Evolutionary conservation across 148 eudicot species (phyloP).

Genomic region (Rhododendron griersonianum): DNA sequence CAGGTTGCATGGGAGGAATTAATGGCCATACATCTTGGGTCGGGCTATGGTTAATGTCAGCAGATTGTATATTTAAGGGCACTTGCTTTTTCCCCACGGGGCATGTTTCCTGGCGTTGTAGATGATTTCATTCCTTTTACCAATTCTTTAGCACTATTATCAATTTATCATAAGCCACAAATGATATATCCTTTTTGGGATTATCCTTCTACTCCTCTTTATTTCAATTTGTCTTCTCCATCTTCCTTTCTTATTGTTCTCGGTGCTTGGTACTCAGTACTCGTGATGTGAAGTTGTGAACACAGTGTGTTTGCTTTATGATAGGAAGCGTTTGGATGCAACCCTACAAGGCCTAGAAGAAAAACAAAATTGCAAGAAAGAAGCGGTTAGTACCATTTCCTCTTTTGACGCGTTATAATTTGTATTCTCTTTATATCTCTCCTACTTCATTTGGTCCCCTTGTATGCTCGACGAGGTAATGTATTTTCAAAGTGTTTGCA

Average conservation of each 20-base stretch:
- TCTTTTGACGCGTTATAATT: background rate
- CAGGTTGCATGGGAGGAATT: background rate
- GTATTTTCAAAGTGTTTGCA: background rate
- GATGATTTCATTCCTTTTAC: too few species aligned
- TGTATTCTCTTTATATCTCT: background rate
- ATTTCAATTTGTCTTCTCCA: background rate
- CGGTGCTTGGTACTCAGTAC: background rate
- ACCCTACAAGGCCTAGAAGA: constrained; percentile 87
- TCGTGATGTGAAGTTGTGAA: background rate
- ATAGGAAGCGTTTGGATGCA: constrained; percentile 88
- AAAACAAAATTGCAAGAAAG: constrained; percentile 93
- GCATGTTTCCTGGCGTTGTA: too few species aligned
- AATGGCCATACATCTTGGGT: too few species aligned
- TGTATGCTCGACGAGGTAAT: background rate
- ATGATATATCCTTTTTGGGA: background rate
- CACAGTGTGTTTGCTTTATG: constrained; percentile 4
- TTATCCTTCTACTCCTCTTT: background rate
- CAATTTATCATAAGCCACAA: background rate
- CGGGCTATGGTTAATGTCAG: too few species aligned
- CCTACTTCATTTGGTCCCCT: background rate
- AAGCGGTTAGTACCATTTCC: constrained; percentile 49
- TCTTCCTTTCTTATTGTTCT: background rate
- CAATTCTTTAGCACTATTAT: background rate
- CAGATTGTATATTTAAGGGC: too few species aligned
- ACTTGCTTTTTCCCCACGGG: too few species aligned